Base-by-base conservation (phyloP, 352 stramenopile genomes). In the Halophytophthora batemanensis region DNA sequence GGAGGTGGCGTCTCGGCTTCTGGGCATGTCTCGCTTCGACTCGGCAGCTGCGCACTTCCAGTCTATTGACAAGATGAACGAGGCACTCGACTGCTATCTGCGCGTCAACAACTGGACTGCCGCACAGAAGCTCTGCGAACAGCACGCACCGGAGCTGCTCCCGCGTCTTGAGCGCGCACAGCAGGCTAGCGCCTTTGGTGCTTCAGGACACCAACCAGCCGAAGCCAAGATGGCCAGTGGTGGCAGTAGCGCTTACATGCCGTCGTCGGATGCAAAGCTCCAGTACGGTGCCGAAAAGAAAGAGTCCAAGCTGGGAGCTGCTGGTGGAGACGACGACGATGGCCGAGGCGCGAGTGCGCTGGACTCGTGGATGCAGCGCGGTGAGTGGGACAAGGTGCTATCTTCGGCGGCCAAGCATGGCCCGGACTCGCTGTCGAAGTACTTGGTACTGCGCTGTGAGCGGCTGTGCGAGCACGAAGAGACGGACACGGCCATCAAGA, bases 361-460 rank as follows among this genome's bases (percentile, higher is more conserved):
- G 28, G 87, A 97, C 45, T 79, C 96, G 23, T 93, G 95, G 66
- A 96, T 95, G 59, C 86, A 98, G 57, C 83, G 87, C 22, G 88
- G 87, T 17, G 87, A 98, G 61, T 98, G 93, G 93, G 90, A 97
- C 61, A 89, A 92, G 48, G 83, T 98, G 36, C 82, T 97, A 10
- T 90, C 81, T 25, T 90, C 82, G 2, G 83, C 83, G 28, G 76
- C 79, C 13, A 92, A 94, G 50, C 81, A 94, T 34, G 78, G 81
- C 15, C 50, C 69, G 31, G 74, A 77, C 39, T 82, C 84, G 25
- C 69, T 96, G 15, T 66, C 78, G 3, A 97, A 96, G 60, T 97
- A 97, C 50, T 73, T 95, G 21, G 77, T 91, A 6, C 42, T 93
- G 31, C 78, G 86, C 10, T 93, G 79, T 50, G 56, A 57, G 11